Evolutionary conservation across 192 early-diverging fungal species (phyloP).

Genomic region (Coemansia sp.): DNA sequence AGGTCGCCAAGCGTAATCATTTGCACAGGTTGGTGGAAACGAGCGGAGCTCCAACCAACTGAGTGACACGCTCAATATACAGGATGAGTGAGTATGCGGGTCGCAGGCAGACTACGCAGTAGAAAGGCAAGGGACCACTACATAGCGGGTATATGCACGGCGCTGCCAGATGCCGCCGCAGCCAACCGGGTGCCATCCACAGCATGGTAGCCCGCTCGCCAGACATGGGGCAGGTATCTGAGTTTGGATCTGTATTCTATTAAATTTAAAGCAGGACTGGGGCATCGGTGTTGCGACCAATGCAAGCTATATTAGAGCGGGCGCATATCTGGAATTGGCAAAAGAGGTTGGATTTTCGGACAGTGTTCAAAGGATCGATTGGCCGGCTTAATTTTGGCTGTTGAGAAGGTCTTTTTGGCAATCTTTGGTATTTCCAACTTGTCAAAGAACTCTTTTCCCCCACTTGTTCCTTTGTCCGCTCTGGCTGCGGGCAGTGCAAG

Average conservation of each 20-base stretch:
- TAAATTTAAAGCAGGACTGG: neutral
- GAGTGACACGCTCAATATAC: neutral
- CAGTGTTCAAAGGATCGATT: slow-evolving; percentile 9
- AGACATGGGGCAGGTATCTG: neutral
- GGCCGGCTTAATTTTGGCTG: slow-evolving; percentile 7
- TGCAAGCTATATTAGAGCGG: slow-evolving; percentile 4
- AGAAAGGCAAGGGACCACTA: slow-evolving; percentile 3
- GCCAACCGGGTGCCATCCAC: neutral
- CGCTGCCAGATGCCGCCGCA: neutral
- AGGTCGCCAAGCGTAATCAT: neutral
- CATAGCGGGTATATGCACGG: slow-evolving; percentile 3
- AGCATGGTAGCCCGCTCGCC: slow-evolving; percentile 6
- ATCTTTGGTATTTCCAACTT: neutral
- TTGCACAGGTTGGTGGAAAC: neutral
- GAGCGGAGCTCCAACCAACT: neutral
- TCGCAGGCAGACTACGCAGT: neutral
- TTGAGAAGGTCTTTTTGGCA: neutral
- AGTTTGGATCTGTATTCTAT: slow-evolving; percentile 1
- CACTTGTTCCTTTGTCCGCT: neutral
- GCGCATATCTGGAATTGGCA: neutral
- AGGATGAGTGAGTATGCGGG: neutral
- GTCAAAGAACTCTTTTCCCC: neutral
- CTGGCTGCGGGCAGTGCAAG: slow-evolving; percentile 1
- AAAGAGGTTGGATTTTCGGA: neutral
- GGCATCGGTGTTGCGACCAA: neutral